phyloP scores from a whole-genome alignment of 2,329 filamentous ascomycete species.

The Botryotinia globosa region DNA sequence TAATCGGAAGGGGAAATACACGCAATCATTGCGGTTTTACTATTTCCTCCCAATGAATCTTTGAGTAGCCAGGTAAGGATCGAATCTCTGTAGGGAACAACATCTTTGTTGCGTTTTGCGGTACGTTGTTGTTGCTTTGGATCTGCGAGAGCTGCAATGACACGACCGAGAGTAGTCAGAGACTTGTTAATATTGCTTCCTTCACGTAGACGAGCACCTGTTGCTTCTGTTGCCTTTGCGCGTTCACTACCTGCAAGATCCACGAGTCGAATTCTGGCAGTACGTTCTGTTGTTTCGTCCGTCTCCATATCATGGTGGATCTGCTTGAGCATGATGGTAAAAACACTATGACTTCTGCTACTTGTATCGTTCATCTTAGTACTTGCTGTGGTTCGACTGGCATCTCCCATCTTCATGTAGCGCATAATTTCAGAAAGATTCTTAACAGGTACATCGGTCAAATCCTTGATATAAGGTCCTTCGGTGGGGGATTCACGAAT shows the following conservation, averaged over 20 bases:
- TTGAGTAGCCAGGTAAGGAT: constrained; percentile 83
- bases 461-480: constrained; percentile 93
- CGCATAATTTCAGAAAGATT: constrained; percentile 83
- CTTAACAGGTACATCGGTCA: constrained; percentile 89
- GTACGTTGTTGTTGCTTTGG: constrained; percentile 58
- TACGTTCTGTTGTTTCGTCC: constrained; percentile 95
- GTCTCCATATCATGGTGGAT: constrained; percentile 96
- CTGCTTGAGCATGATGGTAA: constrained; percentile 96
- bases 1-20: constrained; percentile 96
- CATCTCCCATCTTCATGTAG: constrained; percentile 86
- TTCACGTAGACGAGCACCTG: constrained; percentile 83
- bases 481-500: constrained; percentile 94
- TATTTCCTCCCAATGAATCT: constrained; percentile 93
- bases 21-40: constrained; percentile 98
- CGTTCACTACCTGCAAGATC: constrained; percentile 94
- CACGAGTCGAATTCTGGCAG: constrained; percentile 88
- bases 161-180: constrained; percentile 87
- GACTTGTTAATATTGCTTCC: constrained; percentile 99
- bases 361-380: constrained; percentile 99
- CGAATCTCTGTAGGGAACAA: constrained; percentile 92
- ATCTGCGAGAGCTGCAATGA: constrained; percentile 84
- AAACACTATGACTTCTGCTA: constrained; percentile 93
- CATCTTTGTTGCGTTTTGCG: constrained; percentile 62
- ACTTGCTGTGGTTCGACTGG: constrained; percentile 81
- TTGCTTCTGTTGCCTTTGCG: constrained; percentile 93